Base-by-base conservation (phyloP, 257 asterid species). In the Cordia subcordata region DNA sequence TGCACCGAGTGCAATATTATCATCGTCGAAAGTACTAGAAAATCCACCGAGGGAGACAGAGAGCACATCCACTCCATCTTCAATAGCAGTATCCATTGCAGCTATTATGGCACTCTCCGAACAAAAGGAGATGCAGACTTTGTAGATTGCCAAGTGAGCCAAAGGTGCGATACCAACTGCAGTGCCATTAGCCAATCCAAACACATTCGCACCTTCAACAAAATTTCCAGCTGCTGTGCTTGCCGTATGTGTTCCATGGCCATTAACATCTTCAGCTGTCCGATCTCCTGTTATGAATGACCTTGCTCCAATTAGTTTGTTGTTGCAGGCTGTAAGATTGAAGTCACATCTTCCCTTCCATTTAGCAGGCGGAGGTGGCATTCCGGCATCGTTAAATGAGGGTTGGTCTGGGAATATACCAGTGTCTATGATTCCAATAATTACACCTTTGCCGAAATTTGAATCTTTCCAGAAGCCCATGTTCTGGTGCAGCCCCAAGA, bases 161-260 rank as follows among this genome's bases (percentile, higher is more conserved):
- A 62, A 75, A 8, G 92, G 88, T 0, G 85, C 88, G n/a, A 76
- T 57, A 4, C 92, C 92, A 38, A 13, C 76, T 3, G 88, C 88
- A 0, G 82, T 75, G 4, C 87, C 85, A 0, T 81, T 69, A 12
- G 84, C 88, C 8, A 27, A 65, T 11, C 92, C 85, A 37, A n/a
- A 74, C 9, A 76, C 54, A 49, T 75, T 84, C 0, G 87, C 88
- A 8, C 84, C 79, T 0, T 50, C 17, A 8, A 64, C 85, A 18
- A 76, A 84, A 60, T 62, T 63, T 10, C 92, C 88, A 0, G 85
- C 92, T 0, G 87, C 85, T 9, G 77, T 84, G 63, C 84, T 44
- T 0, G 92, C 81, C 0, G 81, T 71, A 27, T 79, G 87, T 0
- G 87, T 78, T 5, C 88, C 87, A 18, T 84, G 91, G 11, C 87